Evolutionary conservation across 192 early-diverging fungal genomes (phyloP).

Genomic region (Backusella liffmaniae): DNA sequence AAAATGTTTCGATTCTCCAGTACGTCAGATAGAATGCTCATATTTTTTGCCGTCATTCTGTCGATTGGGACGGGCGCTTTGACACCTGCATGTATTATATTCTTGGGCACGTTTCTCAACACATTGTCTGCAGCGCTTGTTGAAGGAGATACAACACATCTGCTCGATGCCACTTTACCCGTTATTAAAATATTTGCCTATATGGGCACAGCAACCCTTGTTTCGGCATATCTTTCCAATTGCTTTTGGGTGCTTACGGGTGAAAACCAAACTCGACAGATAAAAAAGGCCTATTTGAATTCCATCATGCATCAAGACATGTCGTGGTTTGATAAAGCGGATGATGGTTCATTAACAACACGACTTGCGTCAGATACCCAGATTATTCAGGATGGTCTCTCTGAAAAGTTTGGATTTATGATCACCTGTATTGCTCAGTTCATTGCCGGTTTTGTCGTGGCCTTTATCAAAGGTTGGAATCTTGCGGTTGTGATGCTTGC

Average conservation of each 20-base stretch:
- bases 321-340: conserved; percentile 76
- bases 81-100: conserved; percentile 28
- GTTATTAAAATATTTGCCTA: conserved; percentile 47
- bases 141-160: neutral
- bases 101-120: conserved; percentile 30
- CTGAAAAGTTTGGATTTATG: conserved; percentile 77
- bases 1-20: conserved; percentile 65
- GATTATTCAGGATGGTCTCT: conserved; percentile 82
- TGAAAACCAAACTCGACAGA: conserved; percentile 57
- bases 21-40: neutral
- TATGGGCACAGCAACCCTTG: conserved; percentile 53
- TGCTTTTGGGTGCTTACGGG: conserved; percentile 50
- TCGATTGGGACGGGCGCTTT: conserved; percentile 23
- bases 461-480: conserved; percentile 41
- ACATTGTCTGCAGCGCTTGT: conserved; percentile 6
- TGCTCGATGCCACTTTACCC: conserved; percentile 15
- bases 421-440: conserved; percentile 64
- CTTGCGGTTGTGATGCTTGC: conserved; percentile 77
- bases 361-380: conserved; percentile 83
- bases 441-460: conserved; percentile 70
- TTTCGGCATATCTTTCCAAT: conserved; percentile 59
- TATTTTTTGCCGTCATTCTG: conserved; percentile 4
- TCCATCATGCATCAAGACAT: conserved; percentile 83
- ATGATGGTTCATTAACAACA: conserved; percentile 81
- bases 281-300: conserved; percentile 70